Evolutionary conservation across 805 yeast species (phyloP), one percentile per base, ranked within the genome.

Genomic region (Scheffersomyces stipitis): DNA sequence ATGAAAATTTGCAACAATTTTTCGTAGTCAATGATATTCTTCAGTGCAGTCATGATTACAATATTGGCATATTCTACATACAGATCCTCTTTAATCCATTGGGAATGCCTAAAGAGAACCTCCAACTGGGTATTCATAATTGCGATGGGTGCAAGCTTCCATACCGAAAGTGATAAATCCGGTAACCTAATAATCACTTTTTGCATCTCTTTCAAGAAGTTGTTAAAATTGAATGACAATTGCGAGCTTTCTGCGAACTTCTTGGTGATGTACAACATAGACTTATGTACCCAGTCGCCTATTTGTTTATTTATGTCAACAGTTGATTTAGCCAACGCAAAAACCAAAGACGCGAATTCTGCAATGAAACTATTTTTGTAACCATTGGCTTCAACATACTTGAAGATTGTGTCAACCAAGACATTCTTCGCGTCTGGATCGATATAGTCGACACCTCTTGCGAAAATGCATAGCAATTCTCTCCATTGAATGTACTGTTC

Each of bases 121-220:
- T 85, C 89, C 20, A 83, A 52, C 41, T 84, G 86, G 0, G 91
- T 66, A 44, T 82, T 79, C 10, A 83, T 41, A 36, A 80, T 63
- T 5, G 69, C 46, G 6, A 51, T 48, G 3, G 83, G 73, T 4
- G 79, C 66, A 5, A 56, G 33, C 3, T 58, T 53, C 69, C 78
- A 66, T 5, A 55, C 33, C 4, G 52, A 32, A 4, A 37, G 28
- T 2, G 45, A 34, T 3, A 38, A 18, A 14, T 33, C 32, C 2
- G 42, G 27, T 26, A 48, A 34, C 16, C 35, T 28, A n/a, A 38
- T 28, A 9, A 52, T 33, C 14, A 56, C 44, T 1, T 33, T 36
- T n/a, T 45, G 44, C 22, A 63, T 40, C 3, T 49, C 35, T 2
- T 24, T 30, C 30, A 66, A 42, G 38, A 80, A 54, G 0, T 39